Evolutionary conservation across 2,329 filamentous ascomycete species (phyloP).

Genomic region (Colletotrichum gloeosporioides): DNA sequence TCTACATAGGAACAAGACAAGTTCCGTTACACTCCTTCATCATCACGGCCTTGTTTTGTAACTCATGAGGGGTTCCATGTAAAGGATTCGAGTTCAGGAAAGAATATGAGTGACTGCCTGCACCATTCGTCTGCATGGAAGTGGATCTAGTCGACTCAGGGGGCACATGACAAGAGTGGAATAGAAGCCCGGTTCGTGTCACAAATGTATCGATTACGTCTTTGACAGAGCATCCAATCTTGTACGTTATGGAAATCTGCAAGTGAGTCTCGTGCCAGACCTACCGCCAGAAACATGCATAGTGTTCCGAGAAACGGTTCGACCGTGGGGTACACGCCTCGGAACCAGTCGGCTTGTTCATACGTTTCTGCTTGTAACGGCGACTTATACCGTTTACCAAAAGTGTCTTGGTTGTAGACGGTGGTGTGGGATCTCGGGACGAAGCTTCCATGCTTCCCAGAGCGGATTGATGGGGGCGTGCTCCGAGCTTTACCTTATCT

Average conservation of each 20-base stretch:
- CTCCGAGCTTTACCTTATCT: conserved; percentile 16
- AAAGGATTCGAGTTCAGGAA: neutral
- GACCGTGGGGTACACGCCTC: neutral
- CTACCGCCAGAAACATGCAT: neutral
- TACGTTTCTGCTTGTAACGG: neutral
- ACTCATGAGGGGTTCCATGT: neutral
- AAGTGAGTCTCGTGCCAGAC: neutral
- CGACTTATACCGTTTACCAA: neutral
- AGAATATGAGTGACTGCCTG: neutral
- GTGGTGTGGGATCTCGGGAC: conserved; percentile 14
- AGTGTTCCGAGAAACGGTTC: neutral
- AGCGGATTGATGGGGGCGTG: neutral
- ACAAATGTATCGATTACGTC: neutral
- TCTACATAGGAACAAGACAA: neutral
- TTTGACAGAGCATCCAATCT: neutral
- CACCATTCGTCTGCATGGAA: neutral
- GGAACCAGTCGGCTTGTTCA: neutral
- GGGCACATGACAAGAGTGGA: neutral
- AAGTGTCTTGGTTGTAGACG: neutral
- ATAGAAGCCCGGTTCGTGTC: neutral
- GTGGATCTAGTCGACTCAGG: neutral
- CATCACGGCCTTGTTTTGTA: neutral
- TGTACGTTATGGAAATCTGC: neutral
- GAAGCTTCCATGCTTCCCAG: conserved; percentile 16
- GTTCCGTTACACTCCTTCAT: neutral